These are phyloP conservation scores for Backusella westeae DNA, from an alignment of 192 early-diverging fungal species.

Conservation along the genomic window DNA sequence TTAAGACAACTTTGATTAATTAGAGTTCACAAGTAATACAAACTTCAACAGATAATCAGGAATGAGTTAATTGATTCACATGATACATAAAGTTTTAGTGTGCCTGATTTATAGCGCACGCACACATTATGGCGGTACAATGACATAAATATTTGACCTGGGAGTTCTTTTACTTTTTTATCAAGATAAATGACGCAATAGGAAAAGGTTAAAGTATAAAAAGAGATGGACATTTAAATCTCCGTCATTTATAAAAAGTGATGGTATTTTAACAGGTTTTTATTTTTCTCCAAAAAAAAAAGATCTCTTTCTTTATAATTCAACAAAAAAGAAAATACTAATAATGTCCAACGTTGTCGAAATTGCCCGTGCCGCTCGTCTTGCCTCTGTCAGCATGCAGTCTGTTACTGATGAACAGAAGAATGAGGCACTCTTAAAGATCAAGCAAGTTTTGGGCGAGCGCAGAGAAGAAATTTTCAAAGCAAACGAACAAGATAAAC, in stretches of 20 bases:
- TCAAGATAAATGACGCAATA: slow-evolving; percentile 8
- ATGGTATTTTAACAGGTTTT: background rate
- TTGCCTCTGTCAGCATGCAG: slow-evolving; percentile 72
- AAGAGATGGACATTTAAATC: background rate
- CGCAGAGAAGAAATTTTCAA: slow-evolving; percentile 66
- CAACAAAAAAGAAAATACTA: background rate
- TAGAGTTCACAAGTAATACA: background rate
- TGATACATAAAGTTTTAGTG: slow-evolving; percentile 1
- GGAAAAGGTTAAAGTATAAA: background rate
- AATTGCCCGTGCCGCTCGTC: slow-evolving; percentile 61
- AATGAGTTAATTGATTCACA: slow-evolving; percentile 2
- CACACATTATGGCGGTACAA: background rate
- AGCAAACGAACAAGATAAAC: slow-evolving; percentile 79
- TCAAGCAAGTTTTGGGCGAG: slow-evolving; percentile 65
- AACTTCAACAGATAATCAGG: background rate
- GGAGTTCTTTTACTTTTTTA: background rate
- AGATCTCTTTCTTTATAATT: background rate
- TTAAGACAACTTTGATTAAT: background rate
- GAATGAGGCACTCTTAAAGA: slow-evolving; percentile 67
- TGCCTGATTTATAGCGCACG: background rate
- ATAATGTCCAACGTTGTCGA: slow-evolving; percentile 9
- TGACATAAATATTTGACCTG: slow-evolving; percentile 8
- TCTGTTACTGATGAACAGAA: slow-evolving; percentile 71
- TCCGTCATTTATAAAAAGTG: background rate
- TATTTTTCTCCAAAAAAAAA: background rate